These are phyloP conservation scores for Phytophthora gonapodyides DNA, from an alignment of 352 stramenopile genomes.

Conservation along the genomic window DNA sequence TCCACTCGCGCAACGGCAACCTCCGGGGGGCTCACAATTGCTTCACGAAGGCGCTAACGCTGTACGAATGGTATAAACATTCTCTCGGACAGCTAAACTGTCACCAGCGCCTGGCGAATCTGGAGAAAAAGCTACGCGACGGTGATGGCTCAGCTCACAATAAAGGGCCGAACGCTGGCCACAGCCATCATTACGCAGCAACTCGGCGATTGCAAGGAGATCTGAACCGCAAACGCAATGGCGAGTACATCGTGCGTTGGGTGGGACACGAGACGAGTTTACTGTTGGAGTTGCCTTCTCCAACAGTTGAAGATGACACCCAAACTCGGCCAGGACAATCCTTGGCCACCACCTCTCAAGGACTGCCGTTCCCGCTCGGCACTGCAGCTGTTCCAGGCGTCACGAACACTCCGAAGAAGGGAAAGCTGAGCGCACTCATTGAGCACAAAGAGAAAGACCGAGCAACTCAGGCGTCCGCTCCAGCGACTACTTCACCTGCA, in stretches of 20 bases:
- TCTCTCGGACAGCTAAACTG: constrained; percentile 78
- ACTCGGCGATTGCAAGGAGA: constrained; percentile 77
- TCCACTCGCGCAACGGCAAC: constrained; percentile 81
- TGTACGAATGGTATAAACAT: constrained; percentile 88
- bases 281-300: constrained; percentile 62
- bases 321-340: constrained; percentile 35
- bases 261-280: constrained; percentile 85
- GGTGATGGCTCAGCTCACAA: constrained; percentile 63
- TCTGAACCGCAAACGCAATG: constrained; percentile 78
- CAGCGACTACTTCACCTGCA: constrained; percentile 10
- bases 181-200: constrained; percentile 83
- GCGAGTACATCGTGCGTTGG: constrained; percentile 83
- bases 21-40: constrained; percentile 75
- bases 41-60: constrained; percentile 77
- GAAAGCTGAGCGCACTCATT: constrained; percentile 50
- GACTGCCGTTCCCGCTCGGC: constrained; percentile 21
- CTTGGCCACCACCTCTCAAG: constrained; percentile 18
- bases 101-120: constrained; percentile 77
- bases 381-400: constrained; percentile 36
- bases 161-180: constrained; percentile 54
- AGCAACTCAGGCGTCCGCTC: constrained; percentile 10
- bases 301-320: constrained; percentile 51
- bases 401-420: constrained; percentile 64
- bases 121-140: constrained; percentile 86
- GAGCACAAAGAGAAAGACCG: constrained; percentile 62